Evolutionary conservation across 441 rosid species (phyloP), one percentile per base, ranked within the genome.

Genomic region (Cnidoscolus chayamansa): DNA sequence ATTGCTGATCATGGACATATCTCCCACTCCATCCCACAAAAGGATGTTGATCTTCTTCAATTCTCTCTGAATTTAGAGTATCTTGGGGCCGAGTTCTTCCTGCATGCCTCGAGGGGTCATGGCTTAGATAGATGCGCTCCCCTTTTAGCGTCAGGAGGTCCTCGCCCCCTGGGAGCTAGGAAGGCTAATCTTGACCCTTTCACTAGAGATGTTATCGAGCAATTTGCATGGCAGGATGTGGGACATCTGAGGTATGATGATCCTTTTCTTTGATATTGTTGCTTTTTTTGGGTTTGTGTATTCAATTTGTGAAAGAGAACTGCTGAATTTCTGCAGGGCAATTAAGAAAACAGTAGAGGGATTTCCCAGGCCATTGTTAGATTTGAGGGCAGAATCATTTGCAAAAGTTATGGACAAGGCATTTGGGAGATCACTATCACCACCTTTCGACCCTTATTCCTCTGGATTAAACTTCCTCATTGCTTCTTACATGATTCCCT

Each of bases 21-120:
- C 40, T 35, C 40, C 40, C 3, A 10, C 51, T 9, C 51, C 51
- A 48, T 9, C 51, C 83, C 90, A 0, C 3, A 31, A 47, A 43
- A 70, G 0, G 96, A 93, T 63, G 79, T 81, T 12, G 88, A 87
- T 73, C 76, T 89, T 48, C 65, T 91, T 31, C 91, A 88, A 79
- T 91, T 93, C 69, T 87, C 96, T 5, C 57, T 93, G 53, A 93
- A 91, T 78, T 50, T 91, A 11, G 96, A 93, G 77, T 93, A 87
- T 69, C 79, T 91, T 13, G 90, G 89, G 74, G 97, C 98, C 1
- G 94, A 94, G 82, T 89, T 91, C 79, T 91, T 94, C 84, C 71
- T 88, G 75, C 80, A 73, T 58, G 93, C 92, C 20, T 80, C 96
- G 1, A 60, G 84, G 73, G 97, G 97, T 17, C 54, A 78, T 78